A percentile compares a stretch with the other conserved stretches of the same genome.
These are phyloP conservation scores for Aspergillus japonicus DNA, from an alignment of 2,329 filamentous ascomycete species.

Conservation along the genomic window DNA sequence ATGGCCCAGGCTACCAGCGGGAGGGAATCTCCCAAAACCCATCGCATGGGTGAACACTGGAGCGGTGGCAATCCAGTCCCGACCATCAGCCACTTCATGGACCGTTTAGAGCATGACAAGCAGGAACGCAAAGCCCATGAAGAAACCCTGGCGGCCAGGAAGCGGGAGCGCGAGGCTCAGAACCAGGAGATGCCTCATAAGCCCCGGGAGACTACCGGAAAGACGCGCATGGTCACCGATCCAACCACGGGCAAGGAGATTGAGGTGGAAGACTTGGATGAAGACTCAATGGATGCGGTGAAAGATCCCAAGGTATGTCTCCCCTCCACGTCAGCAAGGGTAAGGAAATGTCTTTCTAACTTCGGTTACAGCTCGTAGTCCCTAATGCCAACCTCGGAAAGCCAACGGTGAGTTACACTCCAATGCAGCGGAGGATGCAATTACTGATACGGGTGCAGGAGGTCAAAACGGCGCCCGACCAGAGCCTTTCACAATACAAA, in stretches of 20 bases:
- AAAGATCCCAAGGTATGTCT: constrained; percentile 66
- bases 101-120: constrained; percentile 76
- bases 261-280: constrained; percentile 77
- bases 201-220: constrained; percentile 44
- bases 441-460: constrained; percentile 42
- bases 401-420: constrained; percentile 53
- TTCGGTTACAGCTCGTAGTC: constrained; percentile 63
- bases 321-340: neutral
- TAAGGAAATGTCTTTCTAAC: neutral
- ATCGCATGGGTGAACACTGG: constrained; percentile 67
- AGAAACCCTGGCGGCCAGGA: constrained; percentile 8
- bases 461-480: constrained; percentile 67
- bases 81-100: constrained; percentile 80
- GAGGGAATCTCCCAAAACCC: constrained; percentile 30
- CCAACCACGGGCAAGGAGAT: constrained; percentile 85
- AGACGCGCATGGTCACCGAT: constrained; percentile 69
- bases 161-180: constrained; percentile 32
- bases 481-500: constrained; percentile 77
- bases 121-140: constrained; percentile 60
- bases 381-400: constrained; percentile 87
- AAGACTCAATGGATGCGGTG: constrained; percentile 66
- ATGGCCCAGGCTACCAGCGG: constrained; percentile 20
- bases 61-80: constrained; percentile 81
- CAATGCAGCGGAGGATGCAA: neutral
- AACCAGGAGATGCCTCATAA: constrained; percentile 53